phyloP scores from a whole-genome alignment of 106 monocot genomes.

The Dendrobium catenatum region DNA sequence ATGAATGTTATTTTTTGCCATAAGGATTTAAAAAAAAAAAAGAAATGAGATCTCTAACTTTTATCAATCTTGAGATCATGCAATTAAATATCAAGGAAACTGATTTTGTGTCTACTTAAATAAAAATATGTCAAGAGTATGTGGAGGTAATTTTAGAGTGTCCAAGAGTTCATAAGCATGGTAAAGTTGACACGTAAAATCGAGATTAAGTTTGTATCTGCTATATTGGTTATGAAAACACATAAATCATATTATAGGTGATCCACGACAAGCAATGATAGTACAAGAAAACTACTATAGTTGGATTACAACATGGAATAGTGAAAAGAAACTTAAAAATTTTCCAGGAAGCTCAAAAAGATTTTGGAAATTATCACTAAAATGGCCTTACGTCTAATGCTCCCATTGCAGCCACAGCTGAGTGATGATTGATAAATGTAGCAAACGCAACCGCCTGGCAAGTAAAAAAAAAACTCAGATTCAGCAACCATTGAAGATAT shows the following conservation, averaged over 20 bases:
- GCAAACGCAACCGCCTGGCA: constrained; percentile 84
- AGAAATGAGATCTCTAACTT: background rate
- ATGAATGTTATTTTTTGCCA: background rate
- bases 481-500: background rate
- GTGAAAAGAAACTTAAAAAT: background rate
- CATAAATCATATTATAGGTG: background rate
- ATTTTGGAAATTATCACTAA: background rate
- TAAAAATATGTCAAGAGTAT: background rate
- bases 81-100: background rate
- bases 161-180: too few relatives aligned
- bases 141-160: background rate
- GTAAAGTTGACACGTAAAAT: too few relatives aligned
- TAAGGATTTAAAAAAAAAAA: too few relatives aligned
- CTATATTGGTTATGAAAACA: background rate
- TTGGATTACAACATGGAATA: background rate
- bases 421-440: constrained; percentile 62
- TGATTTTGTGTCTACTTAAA: background rate
- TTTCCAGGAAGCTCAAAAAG: background rate
- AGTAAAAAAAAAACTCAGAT: background rate
- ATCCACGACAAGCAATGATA: background rate
- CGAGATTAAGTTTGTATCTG: too few relatives aligned
- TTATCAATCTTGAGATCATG: background rate
- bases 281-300: background rate
- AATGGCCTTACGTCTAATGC: constrained; percentile 60
- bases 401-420: constrained; percentile 61